Conservation (phyloP, 495 filamentous ascomycete genomes). For the Hyphodiscus hymeniophilus region DNA sequence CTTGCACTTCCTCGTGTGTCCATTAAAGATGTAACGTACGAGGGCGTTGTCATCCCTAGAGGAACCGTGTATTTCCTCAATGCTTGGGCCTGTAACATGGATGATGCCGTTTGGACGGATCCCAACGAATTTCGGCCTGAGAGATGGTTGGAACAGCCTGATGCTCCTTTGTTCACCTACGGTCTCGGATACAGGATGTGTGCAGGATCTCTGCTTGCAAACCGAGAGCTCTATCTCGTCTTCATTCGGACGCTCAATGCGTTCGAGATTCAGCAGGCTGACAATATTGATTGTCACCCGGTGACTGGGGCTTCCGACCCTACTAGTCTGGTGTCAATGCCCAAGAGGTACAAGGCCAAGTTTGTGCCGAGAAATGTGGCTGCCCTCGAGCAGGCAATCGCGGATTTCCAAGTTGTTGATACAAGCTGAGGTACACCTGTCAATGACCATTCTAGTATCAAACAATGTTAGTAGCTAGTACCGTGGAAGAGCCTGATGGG, state of each 20-base stretch:
- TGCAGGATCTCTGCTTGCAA: slow-evolving; percentile 53
- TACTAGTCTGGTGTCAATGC: slow-evolving; percentile 49
- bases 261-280: slow-evolving; percentile 45
- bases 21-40: slow-evolving; percentile 50
- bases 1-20: slow-evolving; percentile 53
- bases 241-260: slow-evolving; percentile 53
- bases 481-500: too few species aligned
- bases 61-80: slow-evolving; percentile 57
- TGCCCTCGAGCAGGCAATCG: slow-evolving; percentile 9
- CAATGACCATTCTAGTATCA: too few species aligned
- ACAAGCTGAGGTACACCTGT: too few species aligned
- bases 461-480: too few species aligned
- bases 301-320: slow-evolving; percentile 47
- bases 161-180: slow-evolving; percentile 46
- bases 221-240: slow-evolving; percentile 56
- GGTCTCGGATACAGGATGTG: slow-evolving; percentile 61
- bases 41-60: slow-evolving; percentile 46
- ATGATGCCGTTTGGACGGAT: slow-evolving; percentile 49
- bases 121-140: slow-evolving; percentile 53
- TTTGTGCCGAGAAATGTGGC: slow-evolving; percentile 39
- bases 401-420: slow-evolving; percentile 13
- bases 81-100: slow-evolving; percentile 58
- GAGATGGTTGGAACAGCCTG: slow-evolving; percentile 53
- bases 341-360: slow-evolving; percentile 44
- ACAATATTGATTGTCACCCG: slow-evolving; percentile 45